These are phyloP conservation scores for Pythium inflatum DNA, from an alignment of 352 stramenopile species.

Conservation along the genomic window DNA sequence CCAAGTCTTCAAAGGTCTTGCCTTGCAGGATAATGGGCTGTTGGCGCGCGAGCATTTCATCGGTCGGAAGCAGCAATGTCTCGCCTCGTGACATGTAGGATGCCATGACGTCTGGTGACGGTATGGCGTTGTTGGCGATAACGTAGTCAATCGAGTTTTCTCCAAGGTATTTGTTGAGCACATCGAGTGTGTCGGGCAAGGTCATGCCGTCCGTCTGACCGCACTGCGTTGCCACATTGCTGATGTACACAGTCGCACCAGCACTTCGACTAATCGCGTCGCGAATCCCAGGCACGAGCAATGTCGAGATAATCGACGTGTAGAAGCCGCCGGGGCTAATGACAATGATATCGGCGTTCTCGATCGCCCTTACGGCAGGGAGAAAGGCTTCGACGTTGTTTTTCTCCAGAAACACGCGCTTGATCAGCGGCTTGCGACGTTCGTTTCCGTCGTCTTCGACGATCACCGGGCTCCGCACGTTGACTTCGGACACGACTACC, in stretches of 20 bases:
- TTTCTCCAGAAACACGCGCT: constrained; percentile 83
- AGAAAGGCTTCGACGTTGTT: constrained; percentile 71
- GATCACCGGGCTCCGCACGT: constrained; percentile 68
- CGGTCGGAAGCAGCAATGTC: constrained; percentile 67
- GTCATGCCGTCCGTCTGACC: constrained; percentile 84
- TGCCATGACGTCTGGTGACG: constrained; percentile 53
- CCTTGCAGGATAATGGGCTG: constrained; percentile 78
- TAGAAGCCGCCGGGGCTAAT: constrained; percentile 84
- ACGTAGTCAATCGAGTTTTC: constrained; percentile 83
- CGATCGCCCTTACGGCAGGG: constrained; percentile 76
- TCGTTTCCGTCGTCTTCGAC: constrained; percentile 42
- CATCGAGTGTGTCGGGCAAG: constrained; percentile 65
- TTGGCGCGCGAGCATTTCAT: constrained; percentile 52
- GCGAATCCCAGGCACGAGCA: constrained; percentile 81
- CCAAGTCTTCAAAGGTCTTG: constrained; percentile 77
- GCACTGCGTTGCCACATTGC: constrained; percentile 85
- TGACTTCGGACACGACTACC: constrained; percentile 79
- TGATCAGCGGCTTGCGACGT: constrained; percentile 69
- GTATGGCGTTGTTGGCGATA: constrained; percentile 80
- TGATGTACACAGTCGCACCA: constrained; percentile 83
- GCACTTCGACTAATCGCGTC: constrained; percentile 72
- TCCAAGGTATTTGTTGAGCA: constrained; percentile 71
- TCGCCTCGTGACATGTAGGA: constrained; percentile 78
- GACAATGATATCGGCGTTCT: constrained; percentile 86
- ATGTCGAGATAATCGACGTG: constrained; percentile 83